Evolutionary conservation across 345 rosid species (phyloP), one percentile per base, ranked within the genome.

Genomic region (Lagerstroemia speciosa): DNA sequence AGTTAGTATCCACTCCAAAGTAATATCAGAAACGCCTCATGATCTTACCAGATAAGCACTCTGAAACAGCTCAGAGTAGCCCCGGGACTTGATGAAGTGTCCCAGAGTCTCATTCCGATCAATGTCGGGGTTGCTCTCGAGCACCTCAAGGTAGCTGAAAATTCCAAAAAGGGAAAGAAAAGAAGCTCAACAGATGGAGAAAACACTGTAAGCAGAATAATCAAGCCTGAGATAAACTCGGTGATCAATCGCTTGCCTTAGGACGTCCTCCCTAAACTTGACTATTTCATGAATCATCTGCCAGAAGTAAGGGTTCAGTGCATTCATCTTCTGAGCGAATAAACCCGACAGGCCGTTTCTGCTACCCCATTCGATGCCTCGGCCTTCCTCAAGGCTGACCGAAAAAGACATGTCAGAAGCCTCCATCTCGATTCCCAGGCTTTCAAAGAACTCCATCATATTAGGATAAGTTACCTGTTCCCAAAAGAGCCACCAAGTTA

Each of bases 311-410:
- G 89, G 94, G 73, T 85, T 89, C 1, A 90, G 10, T 2, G 67
- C 27, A 45, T 93, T 93, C 64, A 43, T 79, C 80, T 87, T 90
- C 72, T 90, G 90, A 1, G 97, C 87, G 83, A 93, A 93, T 68
- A 93, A 77, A 67, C 93, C 72, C 0, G 84, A 87, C 9, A 87
- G 48, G 33, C 97, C 96, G 33, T 84, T 85, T 45, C 97, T 82
- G 78, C 93, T 90, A 62, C 98, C 98, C 97, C 98, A 93, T 79
- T 93, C 98, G 43, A 77, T 88, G 45, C 97, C 97, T 58, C 50
- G 68, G 30, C 97, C 95, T 43, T 79, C 69, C 15, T 93, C 91
- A 68, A 89, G 79, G 81, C 98, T 93, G 19, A 87, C 96, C 0
- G 98, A 77, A 58, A 93, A 87, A 31, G 98, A 88, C 98, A 89